Conservation (phyloP, 129 eudicot genomes). For the Flaveria ramosissima region DNA sequence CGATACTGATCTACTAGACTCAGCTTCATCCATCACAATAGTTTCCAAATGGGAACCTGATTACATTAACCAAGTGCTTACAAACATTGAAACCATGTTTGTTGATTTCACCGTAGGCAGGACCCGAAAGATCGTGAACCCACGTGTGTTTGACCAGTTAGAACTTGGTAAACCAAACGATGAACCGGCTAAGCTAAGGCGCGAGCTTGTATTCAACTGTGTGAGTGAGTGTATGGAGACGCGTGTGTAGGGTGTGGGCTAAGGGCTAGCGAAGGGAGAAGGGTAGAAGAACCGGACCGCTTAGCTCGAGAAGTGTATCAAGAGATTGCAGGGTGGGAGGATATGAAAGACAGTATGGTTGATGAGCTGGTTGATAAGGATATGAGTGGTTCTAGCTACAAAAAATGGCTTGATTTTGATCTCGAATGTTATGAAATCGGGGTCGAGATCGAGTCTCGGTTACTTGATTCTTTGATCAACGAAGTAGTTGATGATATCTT, state of each 20-base stretch:
- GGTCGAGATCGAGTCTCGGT: constrained; percentile 61
- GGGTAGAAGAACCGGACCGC: constrained; percentile 51
- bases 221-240: constrained; percentile 68
- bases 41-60: constrained; percentile 57
- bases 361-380: constrained; percentile 89
- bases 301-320: constrained; percentile 65
- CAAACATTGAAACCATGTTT: constrained; percentile 61
- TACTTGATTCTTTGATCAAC: constrained; percentile 67
- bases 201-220: constrained; percentile 73
- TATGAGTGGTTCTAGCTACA: constrained; percentile 71
- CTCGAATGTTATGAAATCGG: constrained; percentile 68
- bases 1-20: constrained; percentile 70
- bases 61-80: constrained; percentile 51
- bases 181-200: constrained; percentile 38
- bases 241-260: constrained; percentile 57
- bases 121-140: constrained; percentile 56
- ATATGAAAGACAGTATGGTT: constrained; percentile 72
- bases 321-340: constrained; percentile 70
- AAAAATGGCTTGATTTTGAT: constrained; percentile 71
- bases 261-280: too few relatives aligned
- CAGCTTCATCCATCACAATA: constrained; percentile 64
- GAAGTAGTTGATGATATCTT: constrained; percentile 75
- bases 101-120: constrained; percentile 62
- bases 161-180: constrained; percentile 40
- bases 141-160: constrained; percentile 59